Percentiles rank a stretch among this genome's conserved stretches.
Conservation (phyloP, 1,284 basidiomycete genomes). For the Cutaneotrichosporon sp. region DNA sequence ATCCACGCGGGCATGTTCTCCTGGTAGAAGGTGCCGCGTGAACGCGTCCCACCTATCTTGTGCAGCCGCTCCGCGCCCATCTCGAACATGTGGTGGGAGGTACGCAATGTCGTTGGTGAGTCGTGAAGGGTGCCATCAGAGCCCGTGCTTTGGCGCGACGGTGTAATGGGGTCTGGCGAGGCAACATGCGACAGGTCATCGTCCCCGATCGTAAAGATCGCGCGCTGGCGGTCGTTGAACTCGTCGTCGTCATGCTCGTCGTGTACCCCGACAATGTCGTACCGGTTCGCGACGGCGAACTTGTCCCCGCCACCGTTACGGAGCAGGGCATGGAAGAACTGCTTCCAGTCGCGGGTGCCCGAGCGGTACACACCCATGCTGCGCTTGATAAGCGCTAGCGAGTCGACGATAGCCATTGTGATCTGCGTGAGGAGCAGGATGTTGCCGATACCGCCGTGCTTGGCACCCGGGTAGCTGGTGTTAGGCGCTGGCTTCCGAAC, state of each 20-base stretch:
- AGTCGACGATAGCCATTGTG: conserved; percentile 38
- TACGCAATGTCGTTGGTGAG: conserved; percentile 24
- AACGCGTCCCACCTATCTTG: conserved; percentile 5
- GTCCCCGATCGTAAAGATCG: conserved; percentile 31
- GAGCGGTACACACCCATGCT: conserved; percentile 30
- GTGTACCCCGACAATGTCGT: conserved; percentile 42
- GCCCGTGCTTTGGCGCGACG: conserved; percentile 48
- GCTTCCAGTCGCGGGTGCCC: conserved; percentile 30
- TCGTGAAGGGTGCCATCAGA: conserved; percentile 70
- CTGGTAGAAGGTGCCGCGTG: conserved; percentile 34
- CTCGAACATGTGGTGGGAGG: conserved; percentile 19
- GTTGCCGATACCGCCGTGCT: conserved; percentile 37
- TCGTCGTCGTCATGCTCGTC: conserved; percentile 25
- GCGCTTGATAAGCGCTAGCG: conserved; percentile 38
- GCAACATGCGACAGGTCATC: conserved; percentile 16
- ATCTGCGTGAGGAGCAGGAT: conserved; percentile 42
- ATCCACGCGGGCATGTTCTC: conserved; percentile 14
- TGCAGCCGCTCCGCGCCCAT: conserved; percentile 22
- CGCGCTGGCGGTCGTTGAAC: neutral
- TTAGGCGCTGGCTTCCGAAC: neutral
- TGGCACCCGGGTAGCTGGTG: conserved; percentile 44
- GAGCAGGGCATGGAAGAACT: conserved; percentile 32
- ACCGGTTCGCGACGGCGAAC: conserved; percentile 25
- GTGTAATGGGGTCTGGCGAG: conserved; percentile 5
- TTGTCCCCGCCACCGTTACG: conserved; percentile 18